phyloP scores from a whole-genome alignment of 1,284 basidiomycete species.

The Ceratobasidium papillatum region DNA sequence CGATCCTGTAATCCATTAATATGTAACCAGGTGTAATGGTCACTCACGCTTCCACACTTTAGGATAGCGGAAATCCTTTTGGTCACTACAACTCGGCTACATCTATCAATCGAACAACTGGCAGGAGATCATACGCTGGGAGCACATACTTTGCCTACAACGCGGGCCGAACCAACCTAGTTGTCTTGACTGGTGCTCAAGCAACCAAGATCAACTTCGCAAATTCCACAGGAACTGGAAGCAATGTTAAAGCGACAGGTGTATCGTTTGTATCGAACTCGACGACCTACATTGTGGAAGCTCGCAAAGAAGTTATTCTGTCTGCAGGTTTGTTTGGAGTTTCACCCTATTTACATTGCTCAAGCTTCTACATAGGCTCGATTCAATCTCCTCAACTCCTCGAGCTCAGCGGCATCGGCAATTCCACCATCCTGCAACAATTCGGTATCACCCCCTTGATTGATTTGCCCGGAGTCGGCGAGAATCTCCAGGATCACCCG shows the following conservation, averaged over 20 bases:
- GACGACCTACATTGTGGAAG: slow-evolving; percentile 47
- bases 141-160: slow-evolving; percentile 48
- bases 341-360: background rate
- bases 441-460: slow-evolving; percentile 54
- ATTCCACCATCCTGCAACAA: slow-evolving; percentile 52
- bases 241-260: slow-evolving; percentile 45
- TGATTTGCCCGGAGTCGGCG: slow-evolving; percentile 54
- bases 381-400: slow-evolving; percentile 60
- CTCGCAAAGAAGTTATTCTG: slow-evolving; percentile 54
- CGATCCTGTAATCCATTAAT: slow-evolving; percentile 31
- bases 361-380: slow-evolving; percentile 35
- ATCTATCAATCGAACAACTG: slow-evolving; percentile 47
- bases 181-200: slow-evolving; percentile 47
- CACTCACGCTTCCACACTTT: background rate
- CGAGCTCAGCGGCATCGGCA: slow-evolving; percentile 61
- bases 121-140: slow-evolving; percentile 48
- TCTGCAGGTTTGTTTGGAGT: slow-evolving; percentile 50
- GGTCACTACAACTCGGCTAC: slow-evolving; percentile 42
- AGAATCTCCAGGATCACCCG: slow-evolving; percentile 57
- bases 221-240: slow-evolving; percentile 40
- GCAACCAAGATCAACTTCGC: slow-evolving; percentile 49
- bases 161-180: slow-evolving; percentile 47
- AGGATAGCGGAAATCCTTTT: slow-evolving; percentile 28
- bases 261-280: slow-evolving; percentile 49
- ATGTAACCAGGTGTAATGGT: too few species aligned